These are phyloP conservation scores for Podila epigama DNA, from an alignment of 192 early-diverging fungal species.

Conservation along the genomic window DNA sequence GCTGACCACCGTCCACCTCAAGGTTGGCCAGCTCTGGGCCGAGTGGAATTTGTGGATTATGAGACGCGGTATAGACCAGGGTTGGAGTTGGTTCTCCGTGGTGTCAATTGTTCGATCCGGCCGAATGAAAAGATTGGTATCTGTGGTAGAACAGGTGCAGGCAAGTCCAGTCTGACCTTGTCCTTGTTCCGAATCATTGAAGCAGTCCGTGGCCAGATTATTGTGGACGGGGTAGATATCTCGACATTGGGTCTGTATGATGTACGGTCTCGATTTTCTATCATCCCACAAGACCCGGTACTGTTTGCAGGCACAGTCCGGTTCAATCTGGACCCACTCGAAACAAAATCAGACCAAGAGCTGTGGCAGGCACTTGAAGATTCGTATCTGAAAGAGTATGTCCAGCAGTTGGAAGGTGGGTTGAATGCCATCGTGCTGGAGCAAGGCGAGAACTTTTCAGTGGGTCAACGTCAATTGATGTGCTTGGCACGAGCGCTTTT, in stretches of 20 bases:
- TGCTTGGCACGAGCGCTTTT: conserved; percentile 76
- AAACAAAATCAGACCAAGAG: conserved; percentile 52
- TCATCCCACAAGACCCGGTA: conserved; percentile 79
- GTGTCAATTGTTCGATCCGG: conserved; percentile 29
- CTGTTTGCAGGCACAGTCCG: conserved; percentile 64
- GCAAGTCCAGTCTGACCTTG: conserved; percentile 55
- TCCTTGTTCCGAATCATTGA: conserved; percentile 55
- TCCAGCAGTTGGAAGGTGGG: conserved; percentile 66
- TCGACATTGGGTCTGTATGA: conserved; percentile 44
- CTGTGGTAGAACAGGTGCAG: conserved; percentile 58
- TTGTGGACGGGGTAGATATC: conserved; percentile 38
- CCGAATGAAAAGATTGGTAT: conserved; percentile 69
- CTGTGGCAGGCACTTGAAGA: conserved; percentile 75
- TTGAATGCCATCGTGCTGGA: conserved; percentile 78
- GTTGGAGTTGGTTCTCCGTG: conserved; percentile 78
- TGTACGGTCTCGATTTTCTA: conserved; percentile 64
- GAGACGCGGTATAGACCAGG: conserved; percentile 80
- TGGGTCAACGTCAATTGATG: conserved; percentile 78
- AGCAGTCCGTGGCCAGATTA: conserved; percentile 56
- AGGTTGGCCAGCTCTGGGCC: conserved; percentile 77
- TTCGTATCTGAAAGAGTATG: conserved; percentile 69
- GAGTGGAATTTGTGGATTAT: conserved; percentile 76
- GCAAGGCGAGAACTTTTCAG: conserved; percentile 84
- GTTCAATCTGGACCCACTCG: conserved; percentile 67
- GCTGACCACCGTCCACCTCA: conserved; percentile 55